Evolutionary conservation across 2,329 filamentous ascomycete species (phyloP).

Genomic region (Aureobasidium uvarum): DNA sequence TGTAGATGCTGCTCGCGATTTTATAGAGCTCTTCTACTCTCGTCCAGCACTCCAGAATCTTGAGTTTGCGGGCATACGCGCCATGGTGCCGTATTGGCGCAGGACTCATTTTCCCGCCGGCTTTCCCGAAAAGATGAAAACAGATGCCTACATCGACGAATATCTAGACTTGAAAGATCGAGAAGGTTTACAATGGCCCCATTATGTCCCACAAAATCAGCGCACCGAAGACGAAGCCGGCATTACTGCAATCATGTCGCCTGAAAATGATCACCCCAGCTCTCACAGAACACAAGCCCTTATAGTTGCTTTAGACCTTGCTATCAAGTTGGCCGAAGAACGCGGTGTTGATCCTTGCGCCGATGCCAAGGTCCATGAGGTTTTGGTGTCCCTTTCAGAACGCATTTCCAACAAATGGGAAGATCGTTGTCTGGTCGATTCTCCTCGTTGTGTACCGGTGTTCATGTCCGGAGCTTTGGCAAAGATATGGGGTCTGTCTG

Average conservation of each 20-base stretch:
- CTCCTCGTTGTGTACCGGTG: background rate
- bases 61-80: background rate
- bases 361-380: background rate
- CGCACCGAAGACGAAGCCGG: conserved; percentile 11
- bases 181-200: background rate
- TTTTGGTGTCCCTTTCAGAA: background rate
- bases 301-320: background rate
- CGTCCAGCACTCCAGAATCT: background rate
- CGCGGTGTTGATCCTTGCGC: background rate
- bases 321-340: background rate
- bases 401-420: background rate
- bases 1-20: background rate
- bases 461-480: conserved; percentile 15
- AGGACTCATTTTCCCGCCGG: background rate
- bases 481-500: background rate
- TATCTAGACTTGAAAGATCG: background rate
- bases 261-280: background rate
- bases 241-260: background rate
- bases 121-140: background rate
- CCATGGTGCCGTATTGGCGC: background rate
- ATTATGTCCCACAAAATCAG: background rate
- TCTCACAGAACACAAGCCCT: background rate
- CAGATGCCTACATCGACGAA: background rate
- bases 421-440: background rate
- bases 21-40: background rate